A percentile compares a stretch with the other conserved stretches of the same genome.
phyloP scores from a whole-genome alignment of 116 monocot genomes.

The Papilionanthe hybrid region DNA sequence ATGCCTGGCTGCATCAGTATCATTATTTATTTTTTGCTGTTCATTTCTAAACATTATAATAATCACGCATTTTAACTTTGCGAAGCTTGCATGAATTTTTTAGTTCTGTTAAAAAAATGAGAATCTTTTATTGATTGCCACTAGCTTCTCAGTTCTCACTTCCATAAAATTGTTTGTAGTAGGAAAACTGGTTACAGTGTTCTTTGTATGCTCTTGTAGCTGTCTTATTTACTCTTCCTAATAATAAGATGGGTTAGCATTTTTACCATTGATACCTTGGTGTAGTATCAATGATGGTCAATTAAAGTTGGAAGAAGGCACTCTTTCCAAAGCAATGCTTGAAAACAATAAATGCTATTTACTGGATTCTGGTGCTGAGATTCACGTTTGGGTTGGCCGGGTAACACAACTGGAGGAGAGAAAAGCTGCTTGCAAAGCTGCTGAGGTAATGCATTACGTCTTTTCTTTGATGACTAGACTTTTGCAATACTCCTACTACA shows the following conservation, averaged over 20 bases:
- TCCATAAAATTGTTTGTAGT: background rate
- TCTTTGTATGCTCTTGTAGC: background rate
- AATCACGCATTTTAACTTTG: background rate
- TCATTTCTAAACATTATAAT: background rate
- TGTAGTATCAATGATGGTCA: constrained; percentile 73
- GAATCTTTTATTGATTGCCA: background rate
- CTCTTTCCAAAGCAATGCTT: constrained; percentile 67
- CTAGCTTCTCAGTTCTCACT: background rate
- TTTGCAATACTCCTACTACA: background rate
- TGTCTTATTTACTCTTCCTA: background rate
- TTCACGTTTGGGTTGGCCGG: constrained; percentile 95
- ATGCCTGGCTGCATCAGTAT: background rate
- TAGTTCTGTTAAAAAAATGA: background rate
- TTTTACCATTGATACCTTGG: background rate
- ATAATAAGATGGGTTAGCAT: background rate
- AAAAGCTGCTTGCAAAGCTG: constrained; percentile 71
- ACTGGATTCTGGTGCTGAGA: constrained; percentile 85
- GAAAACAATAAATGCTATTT: constrained; percentile 94
- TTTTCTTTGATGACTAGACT: background rate
- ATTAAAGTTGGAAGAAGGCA: constrained; percentile 60
- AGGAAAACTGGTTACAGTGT: background rate
- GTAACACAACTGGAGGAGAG: constrained; percentile 90
- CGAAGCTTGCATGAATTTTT: background rate
- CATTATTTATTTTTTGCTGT: background rate
- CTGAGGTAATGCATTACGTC: constrained; percentile 52